Conservation (phyloP, 2,329 filamentous ascomycete species). For the Acrocalymma vagum region DNA sequence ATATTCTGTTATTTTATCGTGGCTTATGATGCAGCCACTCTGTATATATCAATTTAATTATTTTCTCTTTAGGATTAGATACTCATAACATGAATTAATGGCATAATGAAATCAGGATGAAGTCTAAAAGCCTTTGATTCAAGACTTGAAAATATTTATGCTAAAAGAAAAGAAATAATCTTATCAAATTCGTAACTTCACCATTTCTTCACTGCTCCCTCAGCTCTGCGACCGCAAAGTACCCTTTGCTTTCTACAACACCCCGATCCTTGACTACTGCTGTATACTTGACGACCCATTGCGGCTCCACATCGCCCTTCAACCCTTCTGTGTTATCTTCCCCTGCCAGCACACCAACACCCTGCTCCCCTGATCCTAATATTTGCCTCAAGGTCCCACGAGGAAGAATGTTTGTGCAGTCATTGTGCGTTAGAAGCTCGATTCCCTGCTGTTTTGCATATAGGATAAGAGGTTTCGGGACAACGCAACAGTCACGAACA, state of each 20-base stretch:
- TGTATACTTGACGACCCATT: conserved; percentile 98
- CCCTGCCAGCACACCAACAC: conserved; percentile 80
- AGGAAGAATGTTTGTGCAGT: conserved; percentile 91
- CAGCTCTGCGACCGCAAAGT: conserved; percentile 87
- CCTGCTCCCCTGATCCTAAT: conserved; percentile 74
- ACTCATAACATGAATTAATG: no score
- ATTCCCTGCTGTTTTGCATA: conserved; percentile 86
- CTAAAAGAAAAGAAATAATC: no score
- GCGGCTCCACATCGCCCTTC: conserved; percentile 79
- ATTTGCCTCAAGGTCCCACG: conserved; percentile 85
- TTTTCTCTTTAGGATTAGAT: no score
- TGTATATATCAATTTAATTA: no score
- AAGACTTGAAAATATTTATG: no score
- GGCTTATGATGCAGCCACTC: no score
- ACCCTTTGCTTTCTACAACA: conserved; percentile 98
- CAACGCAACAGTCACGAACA: conserved; percentile 92
- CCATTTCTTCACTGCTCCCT: conserved; percentile 26
- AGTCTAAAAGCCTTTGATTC: no score
- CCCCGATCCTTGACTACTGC: conserved; percentile 92
- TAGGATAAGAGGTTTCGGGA: conserved; percentile 84
- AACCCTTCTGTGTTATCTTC: conserved; percentile 65
- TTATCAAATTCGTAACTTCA: no score
- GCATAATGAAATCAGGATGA: no score
- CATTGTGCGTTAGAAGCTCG: conserved; percentile 90
- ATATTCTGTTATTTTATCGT: no score